phyloP scores from a whole-genome alignment of 2,329 filamentous ascomycete species.

The Xylaria polymorpha region DNA sequence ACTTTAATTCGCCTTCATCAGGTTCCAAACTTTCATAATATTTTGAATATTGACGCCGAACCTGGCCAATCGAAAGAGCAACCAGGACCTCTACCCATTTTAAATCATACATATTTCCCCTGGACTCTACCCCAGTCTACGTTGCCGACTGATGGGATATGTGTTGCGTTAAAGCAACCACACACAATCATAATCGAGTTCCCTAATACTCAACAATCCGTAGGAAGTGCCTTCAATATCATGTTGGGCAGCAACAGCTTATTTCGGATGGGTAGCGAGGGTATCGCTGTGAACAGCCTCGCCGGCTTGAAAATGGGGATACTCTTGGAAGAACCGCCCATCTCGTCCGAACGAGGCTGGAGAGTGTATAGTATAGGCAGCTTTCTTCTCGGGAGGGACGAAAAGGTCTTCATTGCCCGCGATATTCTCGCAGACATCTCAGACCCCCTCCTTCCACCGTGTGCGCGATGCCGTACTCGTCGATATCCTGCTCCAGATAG shows the following conservation, averaged over 20 bases:
- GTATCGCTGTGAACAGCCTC: constrained; percentile 62
- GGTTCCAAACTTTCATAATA: constrained; percentile 72
- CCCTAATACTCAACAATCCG: constrained; percentile 59
- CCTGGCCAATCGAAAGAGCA: constrained; percentile 30
- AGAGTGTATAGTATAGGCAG: constrained; percentile 84
- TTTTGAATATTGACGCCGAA: constrained; percentile 40
- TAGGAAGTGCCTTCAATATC: constrained; percentile 58
- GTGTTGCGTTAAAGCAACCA: constrained; percentile 75
- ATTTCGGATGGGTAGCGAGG: constrained; percentile 57
- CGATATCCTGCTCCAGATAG: constrained; percentile 75
- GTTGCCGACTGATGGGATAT: constrained; percentile 81
- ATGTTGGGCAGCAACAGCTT: constrained; percentile 62
- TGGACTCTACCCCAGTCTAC: constrained; percentile 87
- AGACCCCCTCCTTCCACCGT: constrained; percentile 84
- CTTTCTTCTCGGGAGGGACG: constrained; percentile 84
- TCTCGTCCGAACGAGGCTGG: constrained; percentile 62
- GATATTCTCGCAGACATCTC: constrained; percentile 79
- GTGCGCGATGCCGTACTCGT: constrained; percentile 78
- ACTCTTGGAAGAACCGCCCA: constrained; percentile 68
- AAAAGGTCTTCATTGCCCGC: constrained; percentile 83
- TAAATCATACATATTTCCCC: constrained; percentile 88
- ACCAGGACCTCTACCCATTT: constrained; percentile 59
- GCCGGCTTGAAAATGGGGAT: constrained; percentile 73
- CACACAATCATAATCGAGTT: constrained; percentile 77
- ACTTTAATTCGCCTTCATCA: constrained; percentile 84